phyloP scores from a whole-genome alignment of 2,329 filamentous ascomycete species.

The Colletotrichum chrysophilum region DNA sequence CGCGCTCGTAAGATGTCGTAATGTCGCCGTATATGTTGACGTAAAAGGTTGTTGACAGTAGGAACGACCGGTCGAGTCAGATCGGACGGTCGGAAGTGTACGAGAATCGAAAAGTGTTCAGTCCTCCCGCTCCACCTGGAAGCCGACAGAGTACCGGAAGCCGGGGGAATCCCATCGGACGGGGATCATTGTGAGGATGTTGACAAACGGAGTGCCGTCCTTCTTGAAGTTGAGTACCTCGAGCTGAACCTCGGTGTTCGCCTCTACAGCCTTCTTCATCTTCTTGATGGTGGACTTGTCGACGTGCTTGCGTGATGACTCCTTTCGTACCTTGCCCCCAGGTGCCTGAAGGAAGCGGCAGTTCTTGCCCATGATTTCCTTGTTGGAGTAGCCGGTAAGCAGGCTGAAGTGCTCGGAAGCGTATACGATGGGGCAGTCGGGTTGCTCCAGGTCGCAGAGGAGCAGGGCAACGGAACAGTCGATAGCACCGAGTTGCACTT shows the following conservation, averaged over 20 bases:
- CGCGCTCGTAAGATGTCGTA: conserved; percentile 3
- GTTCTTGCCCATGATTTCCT: conserved; percentile 79
- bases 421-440: conserved; percentile 83
- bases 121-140: conserved; percentile 71
- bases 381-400: conserved; percentile 77
- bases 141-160: conserved; percentile 79
- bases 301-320: conserved; percentile 67
- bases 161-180: conserved; percentile 70
- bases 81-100: background rate
- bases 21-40: background rate
- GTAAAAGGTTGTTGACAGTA: background rate
- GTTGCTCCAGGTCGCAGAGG: conserved; percentile 76
- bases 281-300: conserved; percentile 68
- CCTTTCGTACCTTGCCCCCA: conserved; percentile 66
- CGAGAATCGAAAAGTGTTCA: conserved; percentile 10
- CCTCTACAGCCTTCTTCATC: conserved; percentile 52
- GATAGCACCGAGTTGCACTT: conserved; percentile 80
- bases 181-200: conserved; percentile 85
- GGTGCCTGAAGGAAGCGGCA: conserved; percentile 86
- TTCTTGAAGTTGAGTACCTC: conserved; percentile 80
- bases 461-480: conserved; percentile 86
- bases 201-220: conserved; percentile 80
- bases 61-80: background rate
- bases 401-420: conserved; percentile 81
- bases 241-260: conserved; percentile 51